A percentile compares a stretch with the other conserved stretches of the same genome.
These are phyloP conservation scores for Neofusicoccum sp. DNA, from an alignment of 2,329 filamentous ascomycete species.

Conservation along the genomic window DNA sequence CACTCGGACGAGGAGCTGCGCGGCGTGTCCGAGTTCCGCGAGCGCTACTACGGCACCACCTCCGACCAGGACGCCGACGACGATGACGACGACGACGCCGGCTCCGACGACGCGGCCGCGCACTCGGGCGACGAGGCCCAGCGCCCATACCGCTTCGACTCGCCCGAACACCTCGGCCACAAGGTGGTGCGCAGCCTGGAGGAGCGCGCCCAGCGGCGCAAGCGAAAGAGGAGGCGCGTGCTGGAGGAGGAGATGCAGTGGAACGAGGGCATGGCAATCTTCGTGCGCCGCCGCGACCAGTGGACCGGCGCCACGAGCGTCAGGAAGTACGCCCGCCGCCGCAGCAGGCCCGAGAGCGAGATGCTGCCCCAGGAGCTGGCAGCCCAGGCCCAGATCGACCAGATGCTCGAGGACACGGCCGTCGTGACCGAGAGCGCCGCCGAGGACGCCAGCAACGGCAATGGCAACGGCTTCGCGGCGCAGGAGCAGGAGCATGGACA, in stretches of 20 bases:
- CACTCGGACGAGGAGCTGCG: constrained; percentile 36
- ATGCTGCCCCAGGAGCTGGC: constrained; percentile 6
- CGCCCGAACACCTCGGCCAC: constrained; percentile 47
- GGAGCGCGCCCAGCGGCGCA: constrained; percentile 32
- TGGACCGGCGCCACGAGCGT: constrained; percentile 75
- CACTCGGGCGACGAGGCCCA: neutral
- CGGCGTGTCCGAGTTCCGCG: constrained; percentile 41
- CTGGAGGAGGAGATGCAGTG: constrained; percentile 56
- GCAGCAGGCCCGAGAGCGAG: constrained; percentile 51
- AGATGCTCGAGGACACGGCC: constrained; percentile 11
- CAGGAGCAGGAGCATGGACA: neutral
- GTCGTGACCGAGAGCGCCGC: neutral
- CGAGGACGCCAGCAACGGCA: neutral
- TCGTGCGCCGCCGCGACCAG: constrained; percentile 72
- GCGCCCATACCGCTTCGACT: constrained; percentile 46
- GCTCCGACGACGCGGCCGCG: neutral
- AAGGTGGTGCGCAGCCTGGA: constrained; percentile 31
- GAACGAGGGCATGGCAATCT: constrained; percentile 84
- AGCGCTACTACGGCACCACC: constrained; percentile 46
- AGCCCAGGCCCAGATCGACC: neutral
- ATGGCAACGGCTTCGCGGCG: neutral
- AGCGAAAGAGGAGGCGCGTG: constrained; percentile 38
- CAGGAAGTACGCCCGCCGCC: constrained; percentile 37
- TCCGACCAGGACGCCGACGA: constrained; percentile 32
- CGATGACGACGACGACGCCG: constrained; percentile 23